Evolutionary conservation across 1,284 basidiomycete species (phyloP), one percentile per base, ranked within the genome.

Genomic region (Tremellales sp.): DNA sequence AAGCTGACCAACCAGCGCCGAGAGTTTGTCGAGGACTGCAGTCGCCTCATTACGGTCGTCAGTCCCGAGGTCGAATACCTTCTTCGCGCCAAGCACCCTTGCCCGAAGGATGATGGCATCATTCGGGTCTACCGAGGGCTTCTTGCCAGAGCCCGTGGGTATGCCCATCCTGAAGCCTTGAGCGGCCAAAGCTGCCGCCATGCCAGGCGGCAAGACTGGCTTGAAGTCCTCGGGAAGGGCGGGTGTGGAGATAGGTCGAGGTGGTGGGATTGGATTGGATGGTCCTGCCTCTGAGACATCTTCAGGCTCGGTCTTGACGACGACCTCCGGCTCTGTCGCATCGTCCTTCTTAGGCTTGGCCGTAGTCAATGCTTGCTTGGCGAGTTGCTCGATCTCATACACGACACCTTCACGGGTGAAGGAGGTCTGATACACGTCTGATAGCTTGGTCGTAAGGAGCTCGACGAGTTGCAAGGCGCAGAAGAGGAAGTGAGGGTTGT

Each of bases 341-440:
- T 33, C 29, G 29, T 10, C 29, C 29, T 33, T 8, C 10, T 8
- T 33, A 8, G 8, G 8, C 29, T 33, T 33, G 8, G 8, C 29
- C 10, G 29, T 33, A n/a, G 29, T 10, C 29, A 33, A 33, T 49
- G 79, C 67, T 43, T 84, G 80, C 12, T 79, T 77, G 11, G 88
- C 84, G 24, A 92, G 76, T 3, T 77, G 72, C 57, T 91, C 89
- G 26, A 96, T 84, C 70, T 96, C 92, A 68, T 92, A 87, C 67
- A 94, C 84, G 31, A 97, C 93, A 15, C 92, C 93, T 73, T 97
- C 92, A 39, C 91, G 81, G 15, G 87, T 82, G 79, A 97, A 90
- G 0, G 85, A 84, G 15, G 88, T 85, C 62, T 84, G 84, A 73
- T 94, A 97, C 42, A 89, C 81, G 5, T 81, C 76, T 3, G 88